Conservation (phyloP, 345 rosid species). For the Lumnitzera racemosa region DNA sequence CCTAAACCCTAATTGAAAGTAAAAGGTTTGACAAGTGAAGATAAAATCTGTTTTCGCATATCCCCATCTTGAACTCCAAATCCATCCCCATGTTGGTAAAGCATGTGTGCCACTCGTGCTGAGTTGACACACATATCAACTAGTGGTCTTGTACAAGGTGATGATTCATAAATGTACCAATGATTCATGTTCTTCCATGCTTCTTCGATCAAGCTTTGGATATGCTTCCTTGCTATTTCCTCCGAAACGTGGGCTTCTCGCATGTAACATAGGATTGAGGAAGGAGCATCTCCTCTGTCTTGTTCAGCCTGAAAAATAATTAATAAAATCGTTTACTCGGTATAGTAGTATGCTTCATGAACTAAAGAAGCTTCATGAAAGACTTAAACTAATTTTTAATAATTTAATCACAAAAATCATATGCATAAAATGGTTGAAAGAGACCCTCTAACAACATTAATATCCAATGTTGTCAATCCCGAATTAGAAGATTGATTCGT, state of each 20-base stretch:
- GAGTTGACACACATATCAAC: conserved; percentile 17
- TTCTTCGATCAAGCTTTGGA: conserved; percentile 18
- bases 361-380: not conserved
- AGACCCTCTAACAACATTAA: no score
- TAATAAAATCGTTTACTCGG: no score
- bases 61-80: conserved; percentile 36
- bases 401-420: conserved; percentile 5
- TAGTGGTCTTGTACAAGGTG: conserved; percentile 13
- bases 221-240: conserved; percentile 22
- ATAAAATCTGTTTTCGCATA: conserved; percentile 19
- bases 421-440: no score
- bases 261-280: conserved; percentile 35
- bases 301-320: conserved; percentile 26
- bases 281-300: conserved; percentile 51
- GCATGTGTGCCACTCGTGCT: conserved; percentile 33
- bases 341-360: not conserved
- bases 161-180: conserved; percentile 6
- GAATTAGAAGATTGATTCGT: no score
- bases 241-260: conserved; percentile 32
- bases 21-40: conserved; percentile 29
- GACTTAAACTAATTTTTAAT: no score
- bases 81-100: conserved; percentile 44
- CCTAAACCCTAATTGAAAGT: not conserved
- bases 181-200: conserved; percentile 37
- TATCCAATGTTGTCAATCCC: no score